Conservation (phyloP, 148 eudicot genomes). For the Vaccinium myrtillus region DNA sequence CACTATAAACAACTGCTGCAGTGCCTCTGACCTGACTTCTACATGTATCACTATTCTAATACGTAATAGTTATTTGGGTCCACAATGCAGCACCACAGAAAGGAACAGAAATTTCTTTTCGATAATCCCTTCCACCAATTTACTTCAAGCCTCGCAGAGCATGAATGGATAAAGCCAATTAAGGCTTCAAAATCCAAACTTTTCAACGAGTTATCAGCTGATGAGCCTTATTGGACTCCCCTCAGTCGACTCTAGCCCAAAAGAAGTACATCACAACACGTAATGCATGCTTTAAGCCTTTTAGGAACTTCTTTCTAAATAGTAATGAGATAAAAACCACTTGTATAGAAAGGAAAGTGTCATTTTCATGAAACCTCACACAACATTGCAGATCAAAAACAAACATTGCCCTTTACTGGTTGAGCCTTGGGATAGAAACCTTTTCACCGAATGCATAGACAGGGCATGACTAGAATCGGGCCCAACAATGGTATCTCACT, state of each 20-base stretch:
- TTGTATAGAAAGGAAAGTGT: no score
- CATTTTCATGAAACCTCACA: no score
- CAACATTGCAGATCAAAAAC: no score
- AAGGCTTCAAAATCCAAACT: no score
- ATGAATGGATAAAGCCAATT: not conserved
- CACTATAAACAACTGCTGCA: not conserved
- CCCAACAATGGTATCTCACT: no score
- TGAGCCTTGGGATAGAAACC: no score
- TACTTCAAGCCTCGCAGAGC: not conserved
- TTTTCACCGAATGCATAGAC: no score
- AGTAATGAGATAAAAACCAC: no score
- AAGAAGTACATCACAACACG: not conserved
- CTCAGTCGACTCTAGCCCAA: not conserved
- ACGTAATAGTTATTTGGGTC: not conserved
- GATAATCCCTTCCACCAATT: not conserved
- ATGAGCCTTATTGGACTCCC: not conserved
- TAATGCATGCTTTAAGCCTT: not conserved
- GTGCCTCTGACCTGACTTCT: not conserved
- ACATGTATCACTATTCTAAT: not conserved
- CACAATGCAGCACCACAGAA: not conserved
- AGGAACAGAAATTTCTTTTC: not conserved
- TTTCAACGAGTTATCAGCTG: no score
- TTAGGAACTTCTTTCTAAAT: no score
- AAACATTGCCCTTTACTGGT: no score
- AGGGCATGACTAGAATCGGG: no score